Base-by-base conservation (phyloP, 768 basidiomycete species). In the Grammothele lineata region DNA sequence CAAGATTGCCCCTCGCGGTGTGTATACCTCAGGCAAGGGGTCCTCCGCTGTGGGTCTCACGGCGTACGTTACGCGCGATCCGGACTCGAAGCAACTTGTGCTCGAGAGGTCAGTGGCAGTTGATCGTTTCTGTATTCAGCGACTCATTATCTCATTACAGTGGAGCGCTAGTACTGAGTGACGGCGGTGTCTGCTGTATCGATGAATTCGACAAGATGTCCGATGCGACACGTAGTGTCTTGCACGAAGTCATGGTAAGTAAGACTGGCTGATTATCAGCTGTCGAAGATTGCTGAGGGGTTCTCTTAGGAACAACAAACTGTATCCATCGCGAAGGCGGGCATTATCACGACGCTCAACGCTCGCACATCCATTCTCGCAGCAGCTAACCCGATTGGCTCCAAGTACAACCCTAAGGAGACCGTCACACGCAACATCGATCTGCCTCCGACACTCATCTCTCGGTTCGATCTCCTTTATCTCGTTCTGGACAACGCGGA, bases 131-230 rank as follows among this genome's bases (percentile, higher is more conserved):
- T 9, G 14, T 14, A 19, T 3, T n/a, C 8, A 19, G 23, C 25
- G 26, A 12, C 22, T 43, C 2, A 7, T 18, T 54, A 18, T 39
- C 27, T 39, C 17, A 37, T 3, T n/a, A 37, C 55, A 92, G 92
- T 70, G 94, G 94, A 51, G 94, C 94, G 0, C 80, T 97, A 10
- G 94, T 96, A 1, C 68, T 97, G 50, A 91, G 88, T 62, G 95
- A 97, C 55, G 95, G 95, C 1, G 95, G 94, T 63, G 92, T 97
- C 4, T 97, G 93, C 63, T 98, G 95, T 62, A 98, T 98, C 56
- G 95, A 98, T 57, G 95, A 98, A 67, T 98, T 99, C 57, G 96
- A 99, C 70, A 99, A 99, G 67, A 99, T 99, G 96, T 93, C 94
- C 27, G 87, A 97, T 51, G 81, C 90, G 4, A 98, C 96, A 36